A percentile compares a stretch with the other conserved stretches of the same genome.
These are phyloP conservation scores for Quaeritorhiza haematococci DNA, from an alignment of 371 early-diverging fungal genomes.

Conservation along the genomic window DNA sequence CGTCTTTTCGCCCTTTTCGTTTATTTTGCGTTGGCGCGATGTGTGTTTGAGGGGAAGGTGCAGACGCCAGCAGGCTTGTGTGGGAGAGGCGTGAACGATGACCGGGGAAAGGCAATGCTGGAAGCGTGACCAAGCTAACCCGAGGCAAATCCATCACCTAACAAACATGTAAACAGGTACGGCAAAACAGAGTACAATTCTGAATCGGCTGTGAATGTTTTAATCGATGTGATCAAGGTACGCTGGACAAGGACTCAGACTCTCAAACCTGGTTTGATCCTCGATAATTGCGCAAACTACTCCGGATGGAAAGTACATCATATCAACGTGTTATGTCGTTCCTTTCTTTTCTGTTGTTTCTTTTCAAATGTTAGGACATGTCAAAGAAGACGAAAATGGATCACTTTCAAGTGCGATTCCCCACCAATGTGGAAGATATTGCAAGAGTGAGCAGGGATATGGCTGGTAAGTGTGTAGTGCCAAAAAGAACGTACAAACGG, in stretches of 20 bases:
- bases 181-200: slow-evolving; percentile 60
- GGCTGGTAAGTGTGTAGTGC: slow-evolving; percentile 26
- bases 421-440: slow-evolving; percentile 71
- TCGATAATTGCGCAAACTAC: too few relatives aligned
- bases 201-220: slow-evolving; percentile 74
- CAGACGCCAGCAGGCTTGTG: too few relatives aligned
- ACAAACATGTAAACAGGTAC: too few relatives aligned
- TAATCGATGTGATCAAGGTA: slow-evolving; percentile 61
- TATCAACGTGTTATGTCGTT: too few relatives aligned
- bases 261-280: neutral
- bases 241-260: neutral
- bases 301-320: too few relatives aligned
- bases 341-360: slow-evolving; percentile 1
- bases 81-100: too few relatives aligned
- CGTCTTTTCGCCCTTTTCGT: neutral
- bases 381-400: slow-evolving; percentile 54
- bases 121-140: too few relatives aligned
- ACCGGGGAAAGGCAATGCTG: too few relatives aligned
- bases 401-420: slow-evolving; percentile 65
- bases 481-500: neutral
- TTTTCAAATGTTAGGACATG: slow-evolving; percentile 4
- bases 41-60: too few relatives aligned
- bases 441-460: slow-evolving; percentile 63
- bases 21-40: neutral
- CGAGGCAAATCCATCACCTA: too few relatives aligned